Evolutionary conservation across 805 yeast genomes (phyloP).

Genomic region (Metschnikowia cubensis): DNA sequence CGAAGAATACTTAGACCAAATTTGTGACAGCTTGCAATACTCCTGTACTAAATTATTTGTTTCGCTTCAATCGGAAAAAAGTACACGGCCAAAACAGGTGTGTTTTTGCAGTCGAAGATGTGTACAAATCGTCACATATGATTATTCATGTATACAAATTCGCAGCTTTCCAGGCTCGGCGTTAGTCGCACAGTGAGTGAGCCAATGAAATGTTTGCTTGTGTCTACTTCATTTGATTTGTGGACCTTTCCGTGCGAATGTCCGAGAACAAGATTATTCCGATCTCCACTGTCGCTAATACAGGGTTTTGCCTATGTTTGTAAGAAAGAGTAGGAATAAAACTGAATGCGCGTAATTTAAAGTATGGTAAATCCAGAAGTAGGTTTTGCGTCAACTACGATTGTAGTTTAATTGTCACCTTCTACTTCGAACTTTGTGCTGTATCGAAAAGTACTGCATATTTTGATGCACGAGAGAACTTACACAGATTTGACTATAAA

Average conservation of each 20-base stretch:
- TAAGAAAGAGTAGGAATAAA: not conserved
- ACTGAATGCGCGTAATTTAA: too few species aligned
- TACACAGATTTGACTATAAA: not conserved
- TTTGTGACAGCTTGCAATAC: not conserved
- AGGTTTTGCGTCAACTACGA: not conserved
- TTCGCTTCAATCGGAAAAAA: not conserved
- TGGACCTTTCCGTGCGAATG: constrained; percentile 1
- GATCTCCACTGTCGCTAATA: not conserved
- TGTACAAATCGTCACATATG: not conserved
- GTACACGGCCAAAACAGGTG: not conserved
- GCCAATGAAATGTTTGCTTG: not conserved
- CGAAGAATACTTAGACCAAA: not conserved
- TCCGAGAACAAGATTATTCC: constrained; percentile 1
- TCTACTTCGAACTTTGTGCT: not conserved
- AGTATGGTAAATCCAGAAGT: not conserved
- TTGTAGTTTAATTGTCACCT: not conserved
- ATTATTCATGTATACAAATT: not conserved
- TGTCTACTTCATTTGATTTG: not conserved
- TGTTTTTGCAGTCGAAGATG: not conserved
- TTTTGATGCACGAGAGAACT: not conserved
- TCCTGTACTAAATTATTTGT: not conserved
- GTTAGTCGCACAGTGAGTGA: constrained; percentile 1
- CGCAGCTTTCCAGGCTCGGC: not conserved
- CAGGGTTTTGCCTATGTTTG: not conserved
- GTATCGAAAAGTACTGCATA: constrained; percentile 1